These are phyloP conservation scores for Populus deltoides DNA, from an alignment of 345 rosid species.

Conservation along the genomic window DNA sequence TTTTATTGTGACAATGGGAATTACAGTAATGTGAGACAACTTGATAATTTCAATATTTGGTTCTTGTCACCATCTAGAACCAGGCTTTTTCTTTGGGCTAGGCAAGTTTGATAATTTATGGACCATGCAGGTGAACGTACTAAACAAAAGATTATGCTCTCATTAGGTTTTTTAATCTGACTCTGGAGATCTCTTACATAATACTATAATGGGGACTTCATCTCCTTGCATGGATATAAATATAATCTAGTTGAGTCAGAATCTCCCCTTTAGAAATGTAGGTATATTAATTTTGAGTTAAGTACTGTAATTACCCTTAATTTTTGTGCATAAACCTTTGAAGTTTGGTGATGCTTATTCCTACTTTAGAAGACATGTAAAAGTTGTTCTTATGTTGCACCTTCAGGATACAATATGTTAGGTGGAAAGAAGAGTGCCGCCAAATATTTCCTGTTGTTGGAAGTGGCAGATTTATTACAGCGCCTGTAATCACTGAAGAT, in stretches of 20 bases:
- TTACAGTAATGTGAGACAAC: neutral
- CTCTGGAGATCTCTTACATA: neutral
- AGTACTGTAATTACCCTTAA: neutral
- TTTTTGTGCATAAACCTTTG: neutral
- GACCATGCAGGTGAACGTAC: neutral
- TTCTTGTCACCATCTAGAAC: neutral
- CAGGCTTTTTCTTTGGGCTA: neutral
- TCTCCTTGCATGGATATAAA: neutral
- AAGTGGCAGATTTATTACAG: slow-evolving; percentile 81
- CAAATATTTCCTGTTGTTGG: slow-evolving; percentile 77
- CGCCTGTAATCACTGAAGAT: slow-evolving; percentile 81
- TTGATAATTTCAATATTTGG: neutral
- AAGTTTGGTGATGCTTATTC: neutral
- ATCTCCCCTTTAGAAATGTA: neutral
- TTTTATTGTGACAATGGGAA: neutral
- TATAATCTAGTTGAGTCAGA: neutral
- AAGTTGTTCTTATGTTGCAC: neutral
- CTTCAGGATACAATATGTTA: slow-evolving; percentile 65
- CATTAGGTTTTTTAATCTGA: neutral
- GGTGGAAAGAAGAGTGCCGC: slow-evolving; percentile 78
- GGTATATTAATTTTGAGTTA: neutral
- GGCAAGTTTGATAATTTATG: neutral
- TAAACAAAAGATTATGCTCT: neutral
- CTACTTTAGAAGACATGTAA: slow-evolving; percentile 4
- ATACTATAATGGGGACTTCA: neutral